A percentile compares a stretch with the other conserved stretches of the same genome.
Conservation (phyloP, 768 basidiomycete species). For the Hebeloma cylindrosporum region DNA sequence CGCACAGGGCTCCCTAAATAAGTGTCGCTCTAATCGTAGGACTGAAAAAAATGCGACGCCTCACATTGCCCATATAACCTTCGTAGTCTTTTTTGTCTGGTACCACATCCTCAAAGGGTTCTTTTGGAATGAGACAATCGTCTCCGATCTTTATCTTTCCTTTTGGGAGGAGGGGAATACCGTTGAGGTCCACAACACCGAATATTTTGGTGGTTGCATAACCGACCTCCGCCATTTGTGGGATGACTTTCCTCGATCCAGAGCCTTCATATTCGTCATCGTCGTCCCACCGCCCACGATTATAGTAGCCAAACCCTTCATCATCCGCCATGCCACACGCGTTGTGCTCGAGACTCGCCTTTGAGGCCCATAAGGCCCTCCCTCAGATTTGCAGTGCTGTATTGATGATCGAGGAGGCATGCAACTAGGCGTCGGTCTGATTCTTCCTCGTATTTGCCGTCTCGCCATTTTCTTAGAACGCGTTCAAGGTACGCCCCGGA, state of each 20-base stretch:
- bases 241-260: constrained; percentile 9
- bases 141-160: constrained; percentile 20
- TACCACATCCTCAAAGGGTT: constrained; percentile 32
- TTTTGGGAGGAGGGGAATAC: constrained; percentile 17
- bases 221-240: constrained; percentile 25
- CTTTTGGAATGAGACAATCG: constrained; percentile 32
- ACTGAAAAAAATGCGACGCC: no score
- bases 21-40: no score
- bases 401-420: constrained; percentile 30
- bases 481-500: constrained; percentile 24
- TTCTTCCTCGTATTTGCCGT: constrained; percentile 19
- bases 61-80: constrained; percentile 43
- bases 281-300: constrained; percentile 14
- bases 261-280: constrained; percentile 21
- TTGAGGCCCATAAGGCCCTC: constrained; percentile 31
- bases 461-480: constrained; percentile 39
- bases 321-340: constrained; percentile 25
- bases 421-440: constrained; percentile 22
- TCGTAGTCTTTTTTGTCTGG: constrained; percentile 41
- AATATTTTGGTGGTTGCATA: constrained; percentile 21
- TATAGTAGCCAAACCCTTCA: constrained; percentile 17
- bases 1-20: constrained; percentile 23
- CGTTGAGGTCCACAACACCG: constrained; percentile 35
- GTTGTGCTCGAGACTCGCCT: constrained; percentile 32
- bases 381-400: constrained; percentile 24